A percentile compares a stretch with the other conserved stretches of the same genome.
phyloP scores from a whole-genome alignment of 2,329 filamentous ascomycete genomes.

The Epichloe sp. region DNA sequence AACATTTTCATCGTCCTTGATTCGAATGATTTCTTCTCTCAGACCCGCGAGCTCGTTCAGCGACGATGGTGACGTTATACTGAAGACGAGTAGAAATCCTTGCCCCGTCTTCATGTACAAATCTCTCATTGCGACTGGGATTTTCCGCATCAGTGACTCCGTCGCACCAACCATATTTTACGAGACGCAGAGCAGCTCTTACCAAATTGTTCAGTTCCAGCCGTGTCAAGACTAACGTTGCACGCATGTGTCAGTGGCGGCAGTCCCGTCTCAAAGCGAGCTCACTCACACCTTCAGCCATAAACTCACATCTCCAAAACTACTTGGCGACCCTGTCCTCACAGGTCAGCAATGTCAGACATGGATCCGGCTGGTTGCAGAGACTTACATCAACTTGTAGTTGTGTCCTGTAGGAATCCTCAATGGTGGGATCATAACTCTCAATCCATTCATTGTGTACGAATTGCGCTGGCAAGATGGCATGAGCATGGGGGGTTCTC shows the following conservation, averaged over 20 bases:
- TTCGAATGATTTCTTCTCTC: slow-evolving; percentile 79
- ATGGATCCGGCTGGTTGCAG: background rate
- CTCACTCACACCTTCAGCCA: slow-evolving; percentile 7
- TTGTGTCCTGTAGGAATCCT: slow-evolving; percentile 64
- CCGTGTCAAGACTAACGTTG: slow-evolving; percentile 56
- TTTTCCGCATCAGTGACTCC: background rate
- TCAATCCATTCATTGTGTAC: slow-evolving; percentile 93
- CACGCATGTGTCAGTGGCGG: slow-evolving; percentile 11
- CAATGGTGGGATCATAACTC: slow-evolving; percentile 68
- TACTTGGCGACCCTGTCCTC: slow-evolving; percentile 63
- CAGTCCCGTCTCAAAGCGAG: background rate
- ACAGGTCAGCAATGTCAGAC: background rate
- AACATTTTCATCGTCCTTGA: slow-evolving; percentile 76
- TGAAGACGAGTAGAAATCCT: slow-evolving; percentile 84
- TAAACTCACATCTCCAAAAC: slow-evolving; percentile 72
- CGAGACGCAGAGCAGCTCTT: slow-evolving; percentile 20
- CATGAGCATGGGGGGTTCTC: background rate
- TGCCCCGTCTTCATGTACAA: slow-evolving; percentile 90
- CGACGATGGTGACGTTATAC: slow-evolving; percentile 76
- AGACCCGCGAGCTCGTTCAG: slow-evolving; percentile 68
- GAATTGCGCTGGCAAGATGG: slow-evolving; percentile 56
- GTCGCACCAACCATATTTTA: background rate
- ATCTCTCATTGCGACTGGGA: slow-evolving; percentile 53
- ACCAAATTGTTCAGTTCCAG: slow-evolving; percentile 90
- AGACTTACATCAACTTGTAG: slow-evolving; percentile 69